Conservation (phyloP, 1,284 basidiomycete species). For the Marasmius tenuissimus region DNA sequence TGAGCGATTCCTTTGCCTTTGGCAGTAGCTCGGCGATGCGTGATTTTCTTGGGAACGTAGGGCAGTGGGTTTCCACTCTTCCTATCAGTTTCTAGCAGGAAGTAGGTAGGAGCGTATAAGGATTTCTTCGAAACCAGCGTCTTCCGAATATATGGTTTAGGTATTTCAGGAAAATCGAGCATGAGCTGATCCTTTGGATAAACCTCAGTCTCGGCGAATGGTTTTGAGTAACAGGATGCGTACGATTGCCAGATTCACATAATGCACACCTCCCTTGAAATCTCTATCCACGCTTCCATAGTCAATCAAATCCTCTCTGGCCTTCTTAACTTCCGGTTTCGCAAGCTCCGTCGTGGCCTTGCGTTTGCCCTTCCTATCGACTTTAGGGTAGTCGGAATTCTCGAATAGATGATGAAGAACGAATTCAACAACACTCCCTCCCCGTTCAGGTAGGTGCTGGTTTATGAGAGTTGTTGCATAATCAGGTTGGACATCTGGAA, state of each 20-base stretch:
- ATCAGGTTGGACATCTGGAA: constrained; percentile 63
- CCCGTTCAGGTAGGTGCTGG: constrained; percentile 31
- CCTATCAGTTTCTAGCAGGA: constrained; percentile 41
- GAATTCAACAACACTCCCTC: constrained; percentile 43
- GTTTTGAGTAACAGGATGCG: constrained; percentile 17
- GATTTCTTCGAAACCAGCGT: constrained; percentile 35
- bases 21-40: constrained; percentile 26
- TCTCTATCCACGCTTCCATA: constrained; percentile 47
- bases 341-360: constrained; percentile 29
- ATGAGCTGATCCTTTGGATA: constrained; percentile 49
- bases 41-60: constrained; percentile 39
- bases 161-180: constrained; percentile 57
- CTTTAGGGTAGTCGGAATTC: constrained; percentile 58
- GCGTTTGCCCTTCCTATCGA: constrained; percentile 57
- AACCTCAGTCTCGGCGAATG: constrained; percentile 4
- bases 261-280: constrained; percentile 39
- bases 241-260: constrained; percentile 52
- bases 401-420: constrained; percentile 65
- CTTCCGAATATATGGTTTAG: constrained; percentile 48
- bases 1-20: constrained; percentile 42
- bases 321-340: constrained; percentile 20
- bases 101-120: constrained; percentile 62
- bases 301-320: constrained; percentile 41
- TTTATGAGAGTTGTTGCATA: constrained; percentile 49
- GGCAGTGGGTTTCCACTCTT: constrained; percentile 28